Percentiles rank a stretch among this genome's conserved stretches.
Conservation (phyloP, 2,329 filamentous ascomycete species). For the Xylariaceae sp. region DNA sequence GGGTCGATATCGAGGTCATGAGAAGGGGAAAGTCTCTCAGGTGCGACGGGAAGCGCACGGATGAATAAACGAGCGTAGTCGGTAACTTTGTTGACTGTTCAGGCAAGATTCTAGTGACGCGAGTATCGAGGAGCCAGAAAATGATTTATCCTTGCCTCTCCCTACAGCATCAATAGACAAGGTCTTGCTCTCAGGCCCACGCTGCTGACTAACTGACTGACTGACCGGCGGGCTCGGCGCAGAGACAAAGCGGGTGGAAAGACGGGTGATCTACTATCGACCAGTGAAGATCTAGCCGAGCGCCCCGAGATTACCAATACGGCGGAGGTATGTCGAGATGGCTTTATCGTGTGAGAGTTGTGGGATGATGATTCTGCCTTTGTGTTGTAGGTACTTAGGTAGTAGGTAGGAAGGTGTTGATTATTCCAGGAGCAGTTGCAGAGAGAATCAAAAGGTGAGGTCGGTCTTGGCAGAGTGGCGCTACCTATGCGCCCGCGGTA, state of each 20-base stretch:
- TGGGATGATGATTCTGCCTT: not conserved
- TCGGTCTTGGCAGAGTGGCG: not conserved
- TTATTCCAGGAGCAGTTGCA: not conserved
- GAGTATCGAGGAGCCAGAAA: not conserved
- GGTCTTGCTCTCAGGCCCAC: not conserved
- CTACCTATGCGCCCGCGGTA: no score
- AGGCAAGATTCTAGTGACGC: not conserved
- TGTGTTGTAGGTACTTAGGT: not conserved
- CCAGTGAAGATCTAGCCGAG: not conserved
- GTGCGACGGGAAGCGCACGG: conserved; percentile 3
- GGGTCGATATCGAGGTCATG: conserved; percentile 16
- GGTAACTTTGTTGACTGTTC: not conserved
- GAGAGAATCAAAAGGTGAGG: not conserved
- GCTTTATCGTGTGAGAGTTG: not conserved
- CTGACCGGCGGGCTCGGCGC: not conserved
- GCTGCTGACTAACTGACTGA: not conserved
- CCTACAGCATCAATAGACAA: not conserved
- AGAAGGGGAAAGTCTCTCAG: conserved; percentile 2
- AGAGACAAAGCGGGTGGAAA: not conserved
- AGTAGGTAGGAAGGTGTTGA: not conserved
- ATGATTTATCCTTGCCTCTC: not conserved
- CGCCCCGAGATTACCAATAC: not conserved
- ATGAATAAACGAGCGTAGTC: conserved; percentile 2
- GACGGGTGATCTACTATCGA: not conserved
- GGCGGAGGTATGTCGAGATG: not conserved